Evolutionary conservation across 192 early-diverging fungal genomes (phyloP).

Genomic region (Rhizophagus prolifer): DNA sequence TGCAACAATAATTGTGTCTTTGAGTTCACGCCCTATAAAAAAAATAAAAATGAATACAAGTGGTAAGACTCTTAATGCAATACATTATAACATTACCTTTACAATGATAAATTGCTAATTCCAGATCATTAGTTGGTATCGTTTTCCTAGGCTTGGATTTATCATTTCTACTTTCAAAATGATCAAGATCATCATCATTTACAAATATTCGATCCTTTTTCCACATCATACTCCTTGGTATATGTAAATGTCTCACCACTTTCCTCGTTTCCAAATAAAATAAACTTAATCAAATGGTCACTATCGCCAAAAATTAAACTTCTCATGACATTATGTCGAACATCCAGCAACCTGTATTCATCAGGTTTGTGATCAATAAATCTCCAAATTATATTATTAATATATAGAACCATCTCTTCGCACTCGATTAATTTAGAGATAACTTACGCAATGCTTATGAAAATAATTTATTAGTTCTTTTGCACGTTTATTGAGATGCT

Average conservation of each 20-base stretch:
- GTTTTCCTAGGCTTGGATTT: background rate
- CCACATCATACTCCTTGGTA: background rate
- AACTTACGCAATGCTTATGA: too few relatives aligned
- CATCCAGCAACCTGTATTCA: background rate
- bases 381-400: background rate
- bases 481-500: too few relatives aligned
- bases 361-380: background rate
- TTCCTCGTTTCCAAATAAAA: too few relatives aligned
- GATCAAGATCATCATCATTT: too few relatives aligned
- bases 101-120: background rate
- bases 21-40: background rate
- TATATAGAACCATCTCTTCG: background rate
- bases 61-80: background rate
- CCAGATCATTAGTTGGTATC: background rate
- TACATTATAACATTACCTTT: background rate
- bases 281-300: background rate
- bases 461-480: too few relatives aligned
- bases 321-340: conserved; percentile 5
- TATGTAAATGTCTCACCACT: background rate
- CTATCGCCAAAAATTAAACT: background rate
- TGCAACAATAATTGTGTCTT: background rate
- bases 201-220: too few relatives aligned
- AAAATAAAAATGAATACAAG: background rate
- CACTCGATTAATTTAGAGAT: background rate
- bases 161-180: background rate